These are phyloP conservation scores for Flaveria robusta DNA, from an alignment of 129 eudicot genomes.

Conservation along the genomic window DNA sequence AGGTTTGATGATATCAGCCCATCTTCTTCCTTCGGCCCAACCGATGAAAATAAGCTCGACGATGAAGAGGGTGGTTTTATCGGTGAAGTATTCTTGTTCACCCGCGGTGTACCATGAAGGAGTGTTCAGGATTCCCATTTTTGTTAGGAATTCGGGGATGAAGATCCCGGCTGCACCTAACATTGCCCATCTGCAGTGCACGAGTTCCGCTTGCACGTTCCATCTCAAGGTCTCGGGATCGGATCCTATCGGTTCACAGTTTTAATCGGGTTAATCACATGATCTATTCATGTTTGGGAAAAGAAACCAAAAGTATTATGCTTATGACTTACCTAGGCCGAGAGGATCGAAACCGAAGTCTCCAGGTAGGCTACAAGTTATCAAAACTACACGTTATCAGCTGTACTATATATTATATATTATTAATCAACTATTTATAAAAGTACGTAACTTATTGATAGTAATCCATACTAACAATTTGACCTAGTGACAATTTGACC, in stretches of 20 bases:
- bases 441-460: no score
- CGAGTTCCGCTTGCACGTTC: conserved; percentile 87
- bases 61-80: conserved; percentile 86
- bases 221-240: conserved; percentile 96
- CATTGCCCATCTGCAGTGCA: conserved; percentile 99
- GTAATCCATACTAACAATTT: no score
- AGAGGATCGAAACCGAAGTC: conserved; percentile 98
- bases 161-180: conserved; percentile 98
- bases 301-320: neutral
- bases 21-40: conserved; percentile 99
- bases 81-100: conserved; percentile 96
- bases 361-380: conserved; percentile 81
- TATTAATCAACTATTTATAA: no score
- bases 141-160: conserved; percentile 96
- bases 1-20: conserved; percentile 98
- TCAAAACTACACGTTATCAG: conserved; percentile 3
- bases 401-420: no score
- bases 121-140: conserved; percentile 91
- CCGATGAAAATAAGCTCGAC: conserved; percentile 85
- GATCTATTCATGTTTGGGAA: neutral
- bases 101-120: conserved; percentile 99
- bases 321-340: conserved; percentile 68
- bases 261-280: neutral
- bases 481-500: no score
- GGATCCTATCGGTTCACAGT: conserved; percentile 53